phyloP scores from a whole-genome alignment of 2,329 filamentous ascomycete species.

The Colletotrichum lini region DNA sequence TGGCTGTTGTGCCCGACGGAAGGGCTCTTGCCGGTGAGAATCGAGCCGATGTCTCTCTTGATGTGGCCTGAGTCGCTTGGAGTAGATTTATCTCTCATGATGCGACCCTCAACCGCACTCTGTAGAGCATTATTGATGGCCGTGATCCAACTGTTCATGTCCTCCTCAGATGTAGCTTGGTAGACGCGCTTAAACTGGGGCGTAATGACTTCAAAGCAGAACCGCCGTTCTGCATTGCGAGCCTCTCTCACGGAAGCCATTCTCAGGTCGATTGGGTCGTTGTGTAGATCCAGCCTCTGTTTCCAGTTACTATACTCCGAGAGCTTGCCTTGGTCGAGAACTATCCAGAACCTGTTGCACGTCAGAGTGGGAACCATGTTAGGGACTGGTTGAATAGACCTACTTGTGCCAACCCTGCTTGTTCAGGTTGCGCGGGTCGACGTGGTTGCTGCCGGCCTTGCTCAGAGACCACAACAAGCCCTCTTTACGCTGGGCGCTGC shows the following conservation, averaged over 20 bases:
- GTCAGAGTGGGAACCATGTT: constrained; percentile 16
- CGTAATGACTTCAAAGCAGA: constrained; percentile 99
- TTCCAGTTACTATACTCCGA: constrained; percentile 99
- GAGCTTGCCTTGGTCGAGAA: constrained; percentile 94
- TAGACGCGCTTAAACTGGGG: constrained; percentile 97
- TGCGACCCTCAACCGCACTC: constrained; percentile 90
- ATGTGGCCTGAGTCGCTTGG: constrained; percentile 69
- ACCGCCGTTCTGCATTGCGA: constrained; percentile 91
- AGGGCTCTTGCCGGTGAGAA: constrained; percentile 91
- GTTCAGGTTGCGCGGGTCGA: constrained; percentile 94
- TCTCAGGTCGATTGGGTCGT: constrained; percentile 96
- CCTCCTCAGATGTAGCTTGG: constrained; percentile 96
- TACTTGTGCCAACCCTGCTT: constrained; percentile 99
- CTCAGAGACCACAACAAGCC: constrained; percentile 95
- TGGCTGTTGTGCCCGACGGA: constrained; percentile 72
- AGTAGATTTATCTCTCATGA: constrained; percentile 66
- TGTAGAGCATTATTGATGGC: constrained; percentile 98
- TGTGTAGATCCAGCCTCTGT: constrained; percentile 94
- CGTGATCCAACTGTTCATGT: constrained; percentile 97
- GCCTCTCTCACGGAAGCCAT: constrained; percentile 98
- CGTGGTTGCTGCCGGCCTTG: constrained; percentile 86
- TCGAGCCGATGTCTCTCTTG: constrained; percentile 90
- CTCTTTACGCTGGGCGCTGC: constrained; percentile 85
- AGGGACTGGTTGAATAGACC: constrained; percentile 53
- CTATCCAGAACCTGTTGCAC: constrained; percentile 91